Percentiles rank a stretch among this genome's conserved stretches.
phyloP scores from a whole-genome alignment of 2,329 filamentous ascomycete genomes.

The Calonectria multiphialidica region DNA sequence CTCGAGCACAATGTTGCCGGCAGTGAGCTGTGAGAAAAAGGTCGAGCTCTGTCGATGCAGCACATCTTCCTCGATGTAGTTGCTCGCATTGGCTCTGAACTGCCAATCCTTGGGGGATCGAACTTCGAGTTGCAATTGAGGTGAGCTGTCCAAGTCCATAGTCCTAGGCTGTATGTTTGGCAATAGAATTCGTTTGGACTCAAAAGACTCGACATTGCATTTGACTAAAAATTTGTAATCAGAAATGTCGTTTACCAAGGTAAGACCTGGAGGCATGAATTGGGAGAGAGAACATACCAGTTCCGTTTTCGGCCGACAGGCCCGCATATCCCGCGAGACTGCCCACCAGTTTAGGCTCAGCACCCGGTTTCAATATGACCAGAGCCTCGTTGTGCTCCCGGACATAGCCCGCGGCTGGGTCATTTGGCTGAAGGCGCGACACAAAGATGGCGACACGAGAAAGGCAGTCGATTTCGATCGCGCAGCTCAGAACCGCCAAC shows the following conservation, averaged over 20 bases:
- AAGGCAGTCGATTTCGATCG: background rate
- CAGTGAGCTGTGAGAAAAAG: background rate
- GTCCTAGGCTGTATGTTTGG: background rate
- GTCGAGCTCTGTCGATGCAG: background rate
- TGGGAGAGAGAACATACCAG: no score
- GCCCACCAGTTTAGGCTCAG: background rate
- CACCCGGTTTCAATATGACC: background rate
- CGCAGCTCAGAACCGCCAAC: background rate
- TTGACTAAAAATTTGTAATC: background rate
- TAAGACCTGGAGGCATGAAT: no score
- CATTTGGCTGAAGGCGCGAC: background rate
- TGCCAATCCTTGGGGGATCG: background rate
- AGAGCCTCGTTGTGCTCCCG: constrained; percentile 1
- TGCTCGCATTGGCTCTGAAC: background rate
- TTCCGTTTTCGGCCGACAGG: background rate
- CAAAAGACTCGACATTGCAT: background rate
- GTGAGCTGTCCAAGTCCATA: background rate
- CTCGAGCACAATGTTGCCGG: background rate
- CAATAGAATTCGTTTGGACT: background rate
- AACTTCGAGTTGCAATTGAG: background rate
- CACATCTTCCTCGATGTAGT: background rate
- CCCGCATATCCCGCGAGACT: background rate
- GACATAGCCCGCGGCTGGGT: background rate
- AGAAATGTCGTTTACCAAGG: background rate
- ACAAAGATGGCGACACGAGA: constrained; percentile 5